Conservation (phyloP, 1,139 yeast genomes). For the Debaryomyces singareniensis region DNA sequence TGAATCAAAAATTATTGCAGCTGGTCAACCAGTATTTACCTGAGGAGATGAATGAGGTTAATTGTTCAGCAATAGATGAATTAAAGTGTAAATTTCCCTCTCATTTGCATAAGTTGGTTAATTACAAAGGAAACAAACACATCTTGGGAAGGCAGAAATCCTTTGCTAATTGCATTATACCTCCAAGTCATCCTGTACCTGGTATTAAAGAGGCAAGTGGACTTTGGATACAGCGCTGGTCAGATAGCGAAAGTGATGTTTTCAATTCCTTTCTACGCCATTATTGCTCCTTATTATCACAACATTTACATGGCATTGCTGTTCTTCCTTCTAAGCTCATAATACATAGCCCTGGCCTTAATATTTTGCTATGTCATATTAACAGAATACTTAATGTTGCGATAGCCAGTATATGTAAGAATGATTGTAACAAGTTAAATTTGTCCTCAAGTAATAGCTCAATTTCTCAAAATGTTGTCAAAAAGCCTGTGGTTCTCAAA, state of each 20-base stretch:
- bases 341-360: slow-evolving; percentile 30
- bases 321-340: too few species aligned
- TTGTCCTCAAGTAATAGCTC: slow-evolving; percentile 9
- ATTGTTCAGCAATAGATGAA: background rate
- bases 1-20: slow-evolving; percentile 36
- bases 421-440: background rate
- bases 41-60: background rate
- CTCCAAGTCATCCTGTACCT: slow-evolving; percentile 49
- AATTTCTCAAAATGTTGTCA: slow-evolving; percentile 1
- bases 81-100: background rate
- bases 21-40: slow-evolving; percentile 1
- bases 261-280: slow-evolving; percentile 75
- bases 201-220: slow-evolving; percentile 60
- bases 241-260: slow-evolving; percentile 52
- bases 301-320: slow-evolving; percentile 2
- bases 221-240: slow-evolving; percentile 58
- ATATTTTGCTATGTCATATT: slow-evolving; percentile 27
- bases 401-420: slow-evolving; percentile 19
- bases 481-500: too few species aligned
- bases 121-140: slow-evolving; percentile 24
- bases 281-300: slow-evolving; percentile 24
- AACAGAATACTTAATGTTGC: slow-evolving; percentile 21
- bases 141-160: slow-evolving; percentile 18
- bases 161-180: slow-evolving; percentile 33
- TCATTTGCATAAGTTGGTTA: slow-evolving; percentile 23